Percentiles rank a stretch among this genome's conserved stretches.
Conservation (phyloP, 306 rosid genomes). For the Prunus armeniaca region DNA sequence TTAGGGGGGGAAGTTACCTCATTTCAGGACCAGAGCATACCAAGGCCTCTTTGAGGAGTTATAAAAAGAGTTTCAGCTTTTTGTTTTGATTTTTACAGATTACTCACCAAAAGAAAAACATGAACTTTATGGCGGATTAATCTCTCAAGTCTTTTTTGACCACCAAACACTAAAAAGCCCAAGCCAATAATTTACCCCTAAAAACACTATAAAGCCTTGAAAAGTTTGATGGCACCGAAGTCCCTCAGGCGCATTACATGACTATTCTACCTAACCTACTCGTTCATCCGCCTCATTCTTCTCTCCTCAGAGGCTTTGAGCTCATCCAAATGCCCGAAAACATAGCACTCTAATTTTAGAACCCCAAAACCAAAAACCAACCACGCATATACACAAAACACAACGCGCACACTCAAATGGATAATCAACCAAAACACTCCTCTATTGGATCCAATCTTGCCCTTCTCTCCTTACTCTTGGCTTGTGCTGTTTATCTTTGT, state of each 20-base stretch:
- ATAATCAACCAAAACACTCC: conserved; percentile 15
- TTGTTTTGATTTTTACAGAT: rapidly evolving
- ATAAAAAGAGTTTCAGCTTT: rapidly evolving
- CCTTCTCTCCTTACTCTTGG: conserved; percentile 28
- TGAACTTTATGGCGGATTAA: no score
- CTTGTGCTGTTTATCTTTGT: conserved; percentile 27
- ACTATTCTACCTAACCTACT: conserved; percentile 11
- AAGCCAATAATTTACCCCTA: no score
- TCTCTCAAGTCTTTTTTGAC: no score
- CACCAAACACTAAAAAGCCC: no score
- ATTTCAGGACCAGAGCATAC: rapidly evolving
- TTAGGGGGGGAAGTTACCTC: no score
- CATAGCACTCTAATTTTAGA: neutral
- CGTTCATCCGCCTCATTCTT: neutral
- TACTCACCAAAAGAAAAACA: no score
- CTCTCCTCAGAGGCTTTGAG: neutral
- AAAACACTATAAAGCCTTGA: neutral
- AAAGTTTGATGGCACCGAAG: neutral
- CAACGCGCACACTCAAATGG: conserved; percentile 18
- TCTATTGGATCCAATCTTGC: conserved; percentile 21
- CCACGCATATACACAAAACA: neutral
- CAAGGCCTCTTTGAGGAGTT: no score
- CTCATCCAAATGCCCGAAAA: neutral
- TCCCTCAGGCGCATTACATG: neutral
- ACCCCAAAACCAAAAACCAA: neutral